Percentiles rank a stretch among this genome's conserved stretches.
These are phyloP conservation scores for Saccharomyces hybrid DNA, from an alignment of 1,139 yeast genomes.

Conservation along the genomic window DNA sequence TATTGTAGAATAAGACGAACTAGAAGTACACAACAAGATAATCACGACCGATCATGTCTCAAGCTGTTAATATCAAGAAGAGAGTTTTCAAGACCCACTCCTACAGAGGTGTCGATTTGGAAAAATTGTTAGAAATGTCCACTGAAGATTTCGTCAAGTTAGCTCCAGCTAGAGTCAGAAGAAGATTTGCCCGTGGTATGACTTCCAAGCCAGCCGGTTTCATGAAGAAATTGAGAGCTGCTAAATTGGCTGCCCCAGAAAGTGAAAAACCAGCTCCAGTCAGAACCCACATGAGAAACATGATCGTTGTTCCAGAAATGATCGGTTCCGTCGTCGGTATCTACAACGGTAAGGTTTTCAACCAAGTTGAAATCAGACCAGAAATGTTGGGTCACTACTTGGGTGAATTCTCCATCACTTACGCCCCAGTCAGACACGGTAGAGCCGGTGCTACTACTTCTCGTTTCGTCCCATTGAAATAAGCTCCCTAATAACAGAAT, in stretches of 20 bases:
- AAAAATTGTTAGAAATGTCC: constrained; percentile 87
- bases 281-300: constrained; percentile 99
- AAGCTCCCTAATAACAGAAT: constrained; percentile 16
- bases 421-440: constrained; percentile 99
- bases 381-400: constrained; percentile 99
- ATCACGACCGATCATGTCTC: constrained; percentile 24
- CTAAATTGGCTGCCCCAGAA: constrained; percentile 85
- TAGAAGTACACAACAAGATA: constrained; percentile 1
- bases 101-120: constrained; percentile 98
- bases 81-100: constrained; percentile 95
- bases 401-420: constrained; percentile 99
- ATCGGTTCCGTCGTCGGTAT: constrained; percentile 98
- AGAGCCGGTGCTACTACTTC: constrained; percentile 95
- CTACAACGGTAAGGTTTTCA: constrained; percentile 99
- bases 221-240: constrained; percentile 97
- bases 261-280: constrained; percentile 97
- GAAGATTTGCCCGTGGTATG: constrained; percentile 98
- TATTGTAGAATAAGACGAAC: background rate
- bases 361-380: constrained; percentile 97
- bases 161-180: constrained; percentile 98
- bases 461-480: constrained; percentile 67
- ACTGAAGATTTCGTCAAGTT: constrained; percentile 96
- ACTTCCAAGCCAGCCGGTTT: constrained; percentile 94
- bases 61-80: constrained; percentile 50
- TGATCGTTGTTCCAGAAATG: constrained; percentile 99